phyloP scores from a whole-genome alignment of 169 alveolate genomes.

The Cryptosporidium viatorum region DNA sequence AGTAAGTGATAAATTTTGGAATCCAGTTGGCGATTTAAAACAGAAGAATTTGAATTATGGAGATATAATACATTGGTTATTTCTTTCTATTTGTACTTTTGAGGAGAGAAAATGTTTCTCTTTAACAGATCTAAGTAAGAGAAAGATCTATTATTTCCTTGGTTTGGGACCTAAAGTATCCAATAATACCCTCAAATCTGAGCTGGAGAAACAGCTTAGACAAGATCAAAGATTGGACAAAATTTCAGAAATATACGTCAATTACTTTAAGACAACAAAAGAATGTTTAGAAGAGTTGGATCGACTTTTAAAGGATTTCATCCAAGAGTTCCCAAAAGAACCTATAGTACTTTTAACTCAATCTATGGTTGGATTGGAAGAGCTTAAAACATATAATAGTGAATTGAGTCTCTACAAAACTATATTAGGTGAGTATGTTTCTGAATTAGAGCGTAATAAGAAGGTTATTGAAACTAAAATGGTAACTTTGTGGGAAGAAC shows the following conservation, averaged over 20 bases:
- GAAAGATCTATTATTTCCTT: not conserved
- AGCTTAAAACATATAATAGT: not conserved
- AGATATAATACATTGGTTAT: slow-evolving; percentile 29
- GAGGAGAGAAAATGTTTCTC: slow-evolving; percentile 61
- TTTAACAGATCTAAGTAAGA: slow-evolving; percentile 14
- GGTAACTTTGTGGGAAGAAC: slow-evolving; percentile 42
- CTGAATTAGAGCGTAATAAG: not conserved
- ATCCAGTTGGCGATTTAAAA: not conserved
- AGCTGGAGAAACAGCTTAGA: not conserved
- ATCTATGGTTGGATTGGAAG: slow-evolving; percentile 11
- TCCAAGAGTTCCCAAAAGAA: not conserved
- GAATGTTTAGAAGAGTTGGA: slow-evolving; percentile 9
- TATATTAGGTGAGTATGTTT: not conserved
- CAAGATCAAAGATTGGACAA: not conserved
- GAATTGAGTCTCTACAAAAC: not conserved
- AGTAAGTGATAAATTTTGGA: slow-evolving; percentile 46
- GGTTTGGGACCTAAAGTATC: slow-evolving; percentile 2
- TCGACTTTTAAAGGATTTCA: not conserved
- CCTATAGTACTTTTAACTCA: slow-evolving; percentile 21
- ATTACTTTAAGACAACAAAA: slow-evolving; percentile 18
- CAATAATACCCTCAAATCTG: not conserved
- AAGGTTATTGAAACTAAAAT: not conserved
- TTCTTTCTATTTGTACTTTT: slow-evolving; percentile 16
- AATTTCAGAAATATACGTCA: not conserved
- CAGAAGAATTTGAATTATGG: slow-evolving; percentile 20